Base-by-base conservation (phyloP, 805 yeast species). In the Sugiyamaella floridensis region DNA sequence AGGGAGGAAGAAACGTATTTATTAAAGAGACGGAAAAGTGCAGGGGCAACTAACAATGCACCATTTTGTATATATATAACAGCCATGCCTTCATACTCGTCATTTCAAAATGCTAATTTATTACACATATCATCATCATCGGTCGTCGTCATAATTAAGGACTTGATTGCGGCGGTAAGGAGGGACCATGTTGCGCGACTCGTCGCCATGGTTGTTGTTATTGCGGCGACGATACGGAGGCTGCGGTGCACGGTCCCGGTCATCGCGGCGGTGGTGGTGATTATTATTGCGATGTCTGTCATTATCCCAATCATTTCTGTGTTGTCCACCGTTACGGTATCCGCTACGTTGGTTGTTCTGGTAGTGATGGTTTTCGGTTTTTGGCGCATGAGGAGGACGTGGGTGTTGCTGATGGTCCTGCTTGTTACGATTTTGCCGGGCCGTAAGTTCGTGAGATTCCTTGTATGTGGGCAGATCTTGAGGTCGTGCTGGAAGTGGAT, bases 401-500 rank as follows among this genome's bases (percentile, higher is more conserved):
- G 51, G 58, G 16, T 16, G 52, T 28, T 19, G 43, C 9, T 29
- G 41, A n/a, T 28, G 49, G 19, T 46, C 43, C 6, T 43, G 52
- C 14, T 48, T 26, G 29, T 56, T 45, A 4, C 49, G 46, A 8
- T 34, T 55, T 40, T 45, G 46, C 16, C 49, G 61, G 15, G 66
- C 66, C 44, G 89, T 97, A 22, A 89, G 78, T 67, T 92, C 98
- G 66, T 93, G 97, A 56, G 95, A 81, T 57, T 90, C 95, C 58
- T 85, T 90, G 58, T 85, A 85, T 28, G 76, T 76, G 2, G 89
- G 85, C n/a, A 89, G 69, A 16, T 77, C 78, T 6, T 63, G 62
- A 0, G 82, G 79, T 12, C 59, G 48, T 40, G 81, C 73, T 0
- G 96, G 89, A 19, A 77, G 58, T 0, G 97, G 97, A 0, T 76